Evolutionary conservation across 2,329 filamentous ascomycete species (phyloP).

Genomic region (Nemania sp.): DNA sequence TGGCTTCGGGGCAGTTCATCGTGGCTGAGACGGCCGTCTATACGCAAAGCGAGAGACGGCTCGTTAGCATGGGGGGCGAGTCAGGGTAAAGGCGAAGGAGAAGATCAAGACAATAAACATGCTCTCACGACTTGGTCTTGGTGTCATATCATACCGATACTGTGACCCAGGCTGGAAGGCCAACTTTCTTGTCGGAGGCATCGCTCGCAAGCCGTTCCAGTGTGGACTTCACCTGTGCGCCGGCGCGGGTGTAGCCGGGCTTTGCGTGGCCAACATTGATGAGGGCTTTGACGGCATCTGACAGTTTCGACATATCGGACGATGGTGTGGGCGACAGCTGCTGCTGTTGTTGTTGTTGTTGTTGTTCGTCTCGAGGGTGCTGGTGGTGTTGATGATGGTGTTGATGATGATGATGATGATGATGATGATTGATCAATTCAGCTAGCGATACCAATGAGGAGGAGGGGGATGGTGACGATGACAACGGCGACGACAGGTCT

Average conservation of each 20-base stretch:
- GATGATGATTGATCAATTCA: not conserved
- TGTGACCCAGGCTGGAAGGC: conserved; percentile 52
- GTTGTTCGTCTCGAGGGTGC: not conserved
- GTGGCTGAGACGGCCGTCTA: conserved; percentile 86
- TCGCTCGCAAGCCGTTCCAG: conserved; percentile 74
- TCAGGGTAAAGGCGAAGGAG: not conserved
- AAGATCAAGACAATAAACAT: too few relatives aligned
- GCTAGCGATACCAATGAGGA: not conserved
- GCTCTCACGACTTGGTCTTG: not conserved
- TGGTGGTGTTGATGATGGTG: not conserved
- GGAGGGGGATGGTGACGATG: not conserved
- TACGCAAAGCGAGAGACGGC: too few relatives aligned
- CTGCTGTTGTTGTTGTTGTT: not conserved
- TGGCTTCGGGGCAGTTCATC: conserved; percentile 84
- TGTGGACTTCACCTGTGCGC: conserved; percentile 71
- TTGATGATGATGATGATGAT: not conserved
- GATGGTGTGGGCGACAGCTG: not conserved
- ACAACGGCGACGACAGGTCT: not conserved
- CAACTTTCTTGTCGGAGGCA: conserved; percentile 65
- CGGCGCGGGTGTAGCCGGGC: conserved; percentile 73
- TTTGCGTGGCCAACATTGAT: conserved; percentile 77
- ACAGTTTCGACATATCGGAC: conserved; percentile 76
- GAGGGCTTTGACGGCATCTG: conserved; percentile 76
- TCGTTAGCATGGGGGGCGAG: not conserved
- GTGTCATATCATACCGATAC: conserved; percentile 47